These are phyloP conservation scores for Pholiota conissans DNA, from an alignment of 768 basidiomycete genomes.

Conservation along the genomic window DNA sequence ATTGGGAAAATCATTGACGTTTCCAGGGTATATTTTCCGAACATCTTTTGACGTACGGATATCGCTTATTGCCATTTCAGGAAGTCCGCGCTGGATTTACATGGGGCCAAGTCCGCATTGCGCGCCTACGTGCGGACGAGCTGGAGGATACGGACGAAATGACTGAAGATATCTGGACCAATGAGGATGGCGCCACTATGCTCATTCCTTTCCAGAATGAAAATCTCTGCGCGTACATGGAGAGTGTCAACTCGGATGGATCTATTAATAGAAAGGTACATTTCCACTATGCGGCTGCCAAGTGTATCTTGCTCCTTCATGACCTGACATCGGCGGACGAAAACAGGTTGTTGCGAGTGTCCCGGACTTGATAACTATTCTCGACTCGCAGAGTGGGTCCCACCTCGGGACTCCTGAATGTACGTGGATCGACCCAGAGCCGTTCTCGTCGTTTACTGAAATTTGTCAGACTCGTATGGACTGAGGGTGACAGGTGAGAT, in stretches of 20 bases:
- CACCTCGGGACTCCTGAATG: conserved; percentile 62
- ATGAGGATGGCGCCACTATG: conserved; percentile 24
- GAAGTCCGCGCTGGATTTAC: conserved; percentile 37
- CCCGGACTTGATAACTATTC: conserved; percentile 63
- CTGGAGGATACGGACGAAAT: conserved; percentile 20
- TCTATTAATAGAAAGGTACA: conserved; percentile 9
- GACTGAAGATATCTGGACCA: background rate
- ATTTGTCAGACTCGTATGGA: conserved; percentile 46
- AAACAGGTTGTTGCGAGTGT: conserved; percentile 51
- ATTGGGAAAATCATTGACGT: conserved; percentile 62
- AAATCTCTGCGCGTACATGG: conserved; percentile 50
- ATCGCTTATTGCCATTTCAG: conserved; percentile 8
- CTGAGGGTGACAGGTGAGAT: conserved; percentile 55
- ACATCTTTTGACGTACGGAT: background rate
- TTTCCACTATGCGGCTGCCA: background rate
- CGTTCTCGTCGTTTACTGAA: background rate
- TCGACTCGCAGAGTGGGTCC: conserved; percentile 62
- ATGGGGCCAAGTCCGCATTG: conserved; percentile 34
- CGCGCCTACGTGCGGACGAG: conserved; percentile 29
- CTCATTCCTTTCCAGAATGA: conserved; percentile 65
- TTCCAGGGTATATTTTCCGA: conserved; percentile 22
- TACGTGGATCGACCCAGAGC: conserved; percentile 7
- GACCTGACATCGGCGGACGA: background rate
- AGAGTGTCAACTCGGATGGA: conserved; percentile 28
- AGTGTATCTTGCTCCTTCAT: background rate